phyloP scores from a whole-genome alignment of 2,329 filamentous ascomycete species.

The Fusarium falciforme region DNA sequence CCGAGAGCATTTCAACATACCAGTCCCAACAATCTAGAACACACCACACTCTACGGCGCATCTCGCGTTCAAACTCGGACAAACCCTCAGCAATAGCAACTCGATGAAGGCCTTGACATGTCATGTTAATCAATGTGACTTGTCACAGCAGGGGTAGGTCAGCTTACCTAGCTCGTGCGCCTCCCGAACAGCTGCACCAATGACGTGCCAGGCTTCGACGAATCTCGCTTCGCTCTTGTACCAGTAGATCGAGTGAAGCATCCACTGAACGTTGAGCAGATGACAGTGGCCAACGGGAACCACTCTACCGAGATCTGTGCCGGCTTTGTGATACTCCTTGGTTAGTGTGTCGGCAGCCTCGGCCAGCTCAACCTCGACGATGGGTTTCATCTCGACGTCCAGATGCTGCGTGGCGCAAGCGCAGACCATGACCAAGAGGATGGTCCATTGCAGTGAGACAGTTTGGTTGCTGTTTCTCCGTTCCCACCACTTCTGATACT shows the following conservation, averaged over 20 bases:
- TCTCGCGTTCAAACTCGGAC: constrained; percentile 50
- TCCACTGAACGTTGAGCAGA: constrained; percentile 48
- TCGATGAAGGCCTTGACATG: constrained; percentile 43
- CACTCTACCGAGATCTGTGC: constrained; percentile 45
- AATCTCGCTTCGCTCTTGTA: constrained; percentile 50
- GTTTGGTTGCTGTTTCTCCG: constrained; percentile 40
- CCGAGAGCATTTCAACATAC: constrained; percentile 27
- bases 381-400: constrained; percentile 43
- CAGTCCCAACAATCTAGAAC: constrained; percentile 52
- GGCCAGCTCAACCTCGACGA: constrained; percentile 45
- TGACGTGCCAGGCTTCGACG: constrained; percentile 50
- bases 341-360: constrained; percentile 41
- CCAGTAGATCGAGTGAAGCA: constrained; percentile 52
- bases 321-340: constrained; percentile 48
- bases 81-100: constrained; percentile 40
- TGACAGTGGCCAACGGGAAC: constrained; percentile 49
- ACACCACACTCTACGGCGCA: constrained; percentile 51
- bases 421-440: constrained; percentile 51
- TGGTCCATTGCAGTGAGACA: constrained; percentile 50
- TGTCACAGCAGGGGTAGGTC: background rate
- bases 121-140: background rate
- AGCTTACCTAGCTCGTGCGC: constrained; percentile 48
- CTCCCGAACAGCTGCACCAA: constrained; percentile 48
- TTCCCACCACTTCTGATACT: constrained; percentile 51
- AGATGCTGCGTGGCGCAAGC: constrained; percentile 51